Evolutionary conservation across 768 basidiomycete genomes (phyloP).

Genomic region (Xanthoconium purpureum): DNA sequence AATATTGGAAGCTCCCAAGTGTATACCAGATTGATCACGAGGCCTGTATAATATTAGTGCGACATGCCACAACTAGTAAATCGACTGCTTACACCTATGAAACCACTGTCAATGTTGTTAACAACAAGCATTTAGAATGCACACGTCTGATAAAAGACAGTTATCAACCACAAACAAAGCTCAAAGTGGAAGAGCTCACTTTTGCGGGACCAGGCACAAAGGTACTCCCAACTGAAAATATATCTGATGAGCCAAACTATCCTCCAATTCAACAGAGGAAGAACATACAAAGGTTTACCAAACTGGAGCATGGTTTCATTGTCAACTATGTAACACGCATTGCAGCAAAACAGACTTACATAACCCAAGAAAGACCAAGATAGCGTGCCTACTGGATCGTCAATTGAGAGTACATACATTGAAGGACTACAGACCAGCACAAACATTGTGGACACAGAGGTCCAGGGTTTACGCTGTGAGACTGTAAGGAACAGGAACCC

Average conservation of each 20-base stretch:
- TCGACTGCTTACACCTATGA: slow-evolving; percentile 10
- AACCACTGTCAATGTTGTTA: background rate
- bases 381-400: background rate
- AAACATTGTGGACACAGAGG: slow-evolving; percentile 9
- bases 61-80: background rate
- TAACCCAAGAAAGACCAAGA: background rate
- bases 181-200: background rate
- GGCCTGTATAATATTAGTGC: background rate
- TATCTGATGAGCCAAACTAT: background rate
- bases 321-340: background rate
- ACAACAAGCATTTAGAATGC: background rate
- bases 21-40: background rate
- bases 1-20: slow-evolving; percentile 3
- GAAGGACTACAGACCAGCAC: background rate
- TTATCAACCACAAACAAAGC: background rate
- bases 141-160: background rate
- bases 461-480: slow-evolving; percentile 2
- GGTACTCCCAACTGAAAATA: background rate
- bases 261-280: background rate
- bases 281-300: background rate
- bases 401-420: background rate
- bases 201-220: background rate
- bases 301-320: background rate
- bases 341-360: background rate
- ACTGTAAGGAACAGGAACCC: background rate